Evolutionary conservation across 2,329 filamentous ascomycete species (phyloP).

Genomic region (Emydomyces testavorans): DNA sequence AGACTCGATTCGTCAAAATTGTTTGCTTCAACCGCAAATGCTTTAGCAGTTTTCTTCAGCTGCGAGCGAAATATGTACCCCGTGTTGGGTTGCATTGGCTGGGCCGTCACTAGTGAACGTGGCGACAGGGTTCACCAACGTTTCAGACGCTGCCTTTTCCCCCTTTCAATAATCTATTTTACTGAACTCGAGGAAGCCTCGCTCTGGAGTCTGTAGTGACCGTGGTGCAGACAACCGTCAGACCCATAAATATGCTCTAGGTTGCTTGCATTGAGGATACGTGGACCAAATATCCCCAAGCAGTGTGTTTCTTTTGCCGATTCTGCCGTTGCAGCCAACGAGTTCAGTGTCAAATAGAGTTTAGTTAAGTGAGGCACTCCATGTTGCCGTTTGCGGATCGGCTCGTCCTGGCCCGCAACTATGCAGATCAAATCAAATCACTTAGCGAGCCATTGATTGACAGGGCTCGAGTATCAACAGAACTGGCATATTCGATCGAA

Average conservation of each 20-base stretch:
- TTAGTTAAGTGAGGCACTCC: constrained; percentile 1
- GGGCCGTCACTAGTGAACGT: constrained; percentile 8
- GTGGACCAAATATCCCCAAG: too few species aligned
- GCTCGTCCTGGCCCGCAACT: constrained; percentile 7
- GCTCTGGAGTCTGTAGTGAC: neutral
- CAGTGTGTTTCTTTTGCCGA: too few species aligned
- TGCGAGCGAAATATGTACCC: constrained; percentile 3
- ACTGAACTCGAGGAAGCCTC: neutral
- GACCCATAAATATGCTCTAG: too few species aligned
- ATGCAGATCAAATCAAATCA: neutral
- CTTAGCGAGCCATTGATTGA: neutral
- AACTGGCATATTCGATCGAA: too few species aligned
- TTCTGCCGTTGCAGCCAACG: neutral
- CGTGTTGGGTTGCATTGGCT: constrained; percentile 8
- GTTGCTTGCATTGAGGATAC: too few species aligned
- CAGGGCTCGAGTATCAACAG: neutral
- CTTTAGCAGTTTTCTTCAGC: neutral
- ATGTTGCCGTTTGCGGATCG: constrained; percentile 2
- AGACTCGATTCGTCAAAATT: constrained; percentile 3
- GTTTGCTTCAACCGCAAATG: neutral
- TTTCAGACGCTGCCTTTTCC: neutral
- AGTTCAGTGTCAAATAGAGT: neutral
- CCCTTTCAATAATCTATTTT: neutral
- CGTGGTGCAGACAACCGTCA: too few species aligned
- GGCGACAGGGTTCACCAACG: constrained; percentile 4